These are phyloP conservation scores for Sextonia rubra DNA, from an alignment of 164 flowering plant genomes.

Conservation along the genomic window DNA sequence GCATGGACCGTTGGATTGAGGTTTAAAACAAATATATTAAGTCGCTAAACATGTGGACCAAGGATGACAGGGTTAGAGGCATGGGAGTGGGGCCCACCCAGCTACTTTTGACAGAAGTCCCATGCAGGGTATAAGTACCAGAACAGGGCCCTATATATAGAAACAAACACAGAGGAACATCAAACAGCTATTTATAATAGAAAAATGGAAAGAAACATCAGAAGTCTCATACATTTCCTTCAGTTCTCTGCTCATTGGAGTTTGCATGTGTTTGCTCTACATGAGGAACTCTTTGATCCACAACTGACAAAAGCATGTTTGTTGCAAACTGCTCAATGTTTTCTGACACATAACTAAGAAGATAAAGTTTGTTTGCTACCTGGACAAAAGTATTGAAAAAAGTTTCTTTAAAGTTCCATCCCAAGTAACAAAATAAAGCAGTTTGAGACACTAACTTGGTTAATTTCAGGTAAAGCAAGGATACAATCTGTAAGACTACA, in stretches of 20 bases:
- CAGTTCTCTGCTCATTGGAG: conserved; percentile 37
- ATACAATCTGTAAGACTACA: not conserved
- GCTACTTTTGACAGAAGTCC: too few species aligned
- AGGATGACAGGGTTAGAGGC: too few species aligned
- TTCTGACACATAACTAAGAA: conserved; percentile 47
- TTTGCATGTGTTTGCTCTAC: conserved; percentile 33
- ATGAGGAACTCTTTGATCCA: conserved; percentile 45
- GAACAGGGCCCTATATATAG: too few species aligned
- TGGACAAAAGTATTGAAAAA: conserved; percentile 16
- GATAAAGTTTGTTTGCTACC: conserved; percentile 95
- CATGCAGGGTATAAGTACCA: too few species aligned
- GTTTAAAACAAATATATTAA: too few species aligned
- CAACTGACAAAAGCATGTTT: conserved; percentile 67
- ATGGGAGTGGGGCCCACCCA: too few species aligned
- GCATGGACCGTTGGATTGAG: too few species aligned
- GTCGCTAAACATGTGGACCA: too few species aligned
- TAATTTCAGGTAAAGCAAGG: not conserved
- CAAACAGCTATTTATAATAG: too few species aligned
- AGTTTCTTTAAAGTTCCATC: not conserved
- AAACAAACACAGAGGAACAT: too few species aligned
- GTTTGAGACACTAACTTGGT: not conserved
- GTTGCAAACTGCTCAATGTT: conserved; percentile 79
- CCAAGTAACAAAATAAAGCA: not conserved
- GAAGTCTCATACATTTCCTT: conserved; percentile 43
- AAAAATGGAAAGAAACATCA: not conserved